Evolutionary conservation across 441 rosid genomes (phyloP), one percentile per base, ranked within the genome.

Genomic region (Rhodomyrtus psidioides): DNA sequence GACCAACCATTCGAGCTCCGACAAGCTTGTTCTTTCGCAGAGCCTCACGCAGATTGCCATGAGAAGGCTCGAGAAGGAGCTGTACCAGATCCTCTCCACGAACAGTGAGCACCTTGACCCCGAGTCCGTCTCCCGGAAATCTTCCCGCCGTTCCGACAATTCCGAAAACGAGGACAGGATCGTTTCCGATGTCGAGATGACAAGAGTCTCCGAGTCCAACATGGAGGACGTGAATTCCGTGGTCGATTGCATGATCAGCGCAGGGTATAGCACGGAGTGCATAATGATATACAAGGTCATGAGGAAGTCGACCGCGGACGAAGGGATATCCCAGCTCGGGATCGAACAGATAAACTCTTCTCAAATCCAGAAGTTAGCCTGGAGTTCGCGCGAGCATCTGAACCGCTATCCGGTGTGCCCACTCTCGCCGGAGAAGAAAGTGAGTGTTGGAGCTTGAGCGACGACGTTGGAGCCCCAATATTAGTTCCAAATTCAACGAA

Each of bases 211-310:
- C 3, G 90, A 84, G 7, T 58, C 86, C 81, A 91, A 88, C 81
- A 89, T 93, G 93, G 86, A 91, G 3, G 93, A 94, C 85, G 55
- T 94, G 21, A 93, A 91, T 87, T 91, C 90, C 2, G 92, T 94
- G 28, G 96, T 92, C 49, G 95, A 92, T 58, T 90, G 90, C 83
- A 94, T 94, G 96, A 86, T 91, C 81, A 86, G 90, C 30, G 91
- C 87, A 30, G 95, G 95, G 51, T 93, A 94, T 28, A 92, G 94
- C 30, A 91, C 90, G 75, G 96, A 92, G 87, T 94, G 96, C 19
- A 82, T 90, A 16, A 87, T 90, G 89, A 89, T 90, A 53, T 93
- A 93, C 87, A 92, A 91, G 30, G 44, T 88, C 76, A 84, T 86
- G 85, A 88, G 96, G 62, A 92, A 91, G 83, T 92, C 94, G 3